Conservation (phyloP, 2,329 filamentous ascomycete species). For the Parasarocladium wereldwijsianum region DNA sequence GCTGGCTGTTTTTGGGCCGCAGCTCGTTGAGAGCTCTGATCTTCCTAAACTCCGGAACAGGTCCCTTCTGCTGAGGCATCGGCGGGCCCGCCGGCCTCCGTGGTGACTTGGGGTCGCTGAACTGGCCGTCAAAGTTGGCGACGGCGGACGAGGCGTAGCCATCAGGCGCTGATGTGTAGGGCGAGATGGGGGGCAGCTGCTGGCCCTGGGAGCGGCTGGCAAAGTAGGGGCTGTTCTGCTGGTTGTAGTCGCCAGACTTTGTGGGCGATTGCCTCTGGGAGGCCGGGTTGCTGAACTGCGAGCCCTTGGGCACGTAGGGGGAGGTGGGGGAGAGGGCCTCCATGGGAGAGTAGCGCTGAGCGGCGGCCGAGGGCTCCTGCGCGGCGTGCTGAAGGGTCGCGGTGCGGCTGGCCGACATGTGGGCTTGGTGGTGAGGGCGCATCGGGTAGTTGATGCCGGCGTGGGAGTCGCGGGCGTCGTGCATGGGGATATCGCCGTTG, state of each 20-base stretch:
- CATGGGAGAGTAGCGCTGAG: conserved; percentile 93
- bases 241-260: conserved; percentile 45
- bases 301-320: conserved; percentile 55
- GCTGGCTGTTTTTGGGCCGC: conserved; percentile 67
- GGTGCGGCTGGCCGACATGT: conserved; percentile 37
- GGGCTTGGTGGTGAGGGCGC: conserved; percentile 63
- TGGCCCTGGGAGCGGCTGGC: conserved; percentile 32
- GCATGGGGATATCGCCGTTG: conserved; percentile 71
- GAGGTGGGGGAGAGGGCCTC: conserved; percentile 70
- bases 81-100: conserved; percentile 32
- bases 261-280: conserved; percentile 65
- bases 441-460: conserved; percentile 75
- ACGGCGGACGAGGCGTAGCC: conserved; percentile 62
- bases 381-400: conserved; percentile 43
- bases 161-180: conserved; percentile 53
- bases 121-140: conserved; percentile 55
- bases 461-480: conserved; percentile 71
- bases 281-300: conserved; percentile 38
- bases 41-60: conserved; percentile 79
- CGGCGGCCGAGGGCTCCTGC: conserved; percentile 63
- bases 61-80: conserved; percentile 38
- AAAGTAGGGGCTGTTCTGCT: conserved; percentile 39
- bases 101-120: conserved; percentile 42
- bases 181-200: conserved; percentile 60
- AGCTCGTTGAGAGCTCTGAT: conserved; percentile 60